A percentile compares a stretch with the other conserved stretches of the same genome.
These are phyloP conservation scores for Paraphoma sp. DNA, from an alignment of 2,329 filamentous ascomycete species.

Conservation along the genomic window DNA sequence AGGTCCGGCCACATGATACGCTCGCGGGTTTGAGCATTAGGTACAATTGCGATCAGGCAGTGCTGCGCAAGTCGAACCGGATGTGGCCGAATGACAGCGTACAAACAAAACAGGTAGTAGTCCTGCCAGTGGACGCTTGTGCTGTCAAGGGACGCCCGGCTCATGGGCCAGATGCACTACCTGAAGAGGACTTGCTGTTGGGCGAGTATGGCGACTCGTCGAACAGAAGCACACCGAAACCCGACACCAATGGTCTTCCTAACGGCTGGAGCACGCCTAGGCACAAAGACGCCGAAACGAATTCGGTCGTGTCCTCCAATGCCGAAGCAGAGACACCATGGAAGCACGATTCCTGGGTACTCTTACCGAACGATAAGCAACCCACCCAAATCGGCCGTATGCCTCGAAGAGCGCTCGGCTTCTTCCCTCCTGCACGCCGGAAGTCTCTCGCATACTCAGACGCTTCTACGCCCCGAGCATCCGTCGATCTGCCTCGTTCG, in stretches of 20 bases:
- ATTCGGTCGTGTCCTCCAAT: constrained; percentile 43
- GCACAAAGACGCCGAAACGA: constrained; percentile 40
- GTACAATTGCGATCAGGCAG: constrained; percentile 84
- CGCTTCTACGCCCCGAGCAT: constrained; percentile 70
- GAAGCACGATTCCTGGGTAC: constrained; percentile 89
- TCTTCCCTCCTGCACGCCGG: constrained; percentile 89
- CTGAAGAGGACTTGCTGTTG: constrained; percentile 49
- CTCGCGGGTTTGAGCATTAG: constrained; percentile 89
- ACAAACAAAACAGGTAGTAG: constrained; percentile 79
- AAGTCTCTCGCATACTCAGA: constrained; percentile 76
- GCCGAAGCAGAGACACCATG: constrained; percentile 71
- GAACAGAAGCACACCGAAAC: constrained; percentile 16
- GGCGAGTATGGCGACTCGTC: constrained; percentile 35
- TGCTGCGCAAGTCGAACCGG: constrained; percentile 85
- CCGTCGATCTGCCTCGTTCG: constrained; percentile 65
- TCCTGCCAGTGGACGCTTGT: constrained; percentile 89
- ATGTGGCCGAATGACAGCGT: constrained; percentile 95
- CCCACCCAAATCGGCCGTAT: constrained; percentile 88
- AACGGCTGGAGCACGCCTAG: constrained; percentile 48
- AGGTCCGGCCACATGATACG: constrained; percentile 82
- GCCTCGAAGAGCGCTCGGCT: constrained; percentile 80
- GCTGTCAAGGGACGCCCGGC: constrained; percentile 75
- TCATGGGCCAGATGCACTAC: constrained; percentile 37
- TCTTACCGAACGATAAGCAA: constrained; percentile 72
- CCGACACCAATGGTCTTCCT: constrained; percentile 33